These are phyloP conservation scores for Ophiostoma australiae DNA, from an alignment of 2,329 filamentous ascomycete species.

Conservation along the genomic window DNA sequence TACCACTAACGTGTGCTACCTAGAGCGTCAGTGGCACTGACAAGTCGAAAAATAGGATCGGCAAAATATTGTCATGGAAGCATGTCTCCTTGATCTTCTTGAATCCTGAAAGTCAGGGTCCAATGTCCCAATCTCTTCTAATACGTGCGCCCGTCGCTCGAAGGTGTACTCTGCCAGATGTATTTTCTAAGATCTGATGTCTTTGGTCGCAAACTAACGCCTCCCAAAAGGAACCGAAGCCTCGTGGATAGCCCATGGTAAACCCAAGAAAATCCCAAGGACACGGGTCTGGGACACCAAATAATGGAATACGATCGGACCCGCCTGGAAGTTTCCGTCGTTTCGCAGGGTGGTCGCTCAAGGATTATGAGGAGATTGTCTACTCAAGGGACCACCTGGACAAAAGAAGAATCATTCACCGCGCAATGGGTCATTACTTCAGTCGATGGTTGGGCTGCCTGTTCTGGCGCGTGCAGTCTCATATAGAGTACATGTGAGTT, in stretches of 20 bases:
- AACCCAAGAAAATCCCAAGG: slow-evolving; percentile 32
- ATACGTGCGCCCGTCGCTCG: background rate
- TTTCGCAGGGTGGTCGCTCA: slow-evolving; percentile 6
- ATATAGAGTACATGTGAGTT: background rate
- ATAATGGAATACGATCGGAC: slow-evolving; percentile 26
- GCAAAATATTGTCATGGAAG: background rate
- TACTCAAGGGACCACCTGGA: background rate
- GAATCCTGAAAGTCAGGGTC: too few species aligned
- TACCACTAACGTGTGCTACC: background rate
- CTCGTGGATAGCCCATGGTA: background rate
- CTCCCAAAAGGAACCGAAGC: background rate
- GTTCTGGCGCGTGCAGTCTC: background rate
- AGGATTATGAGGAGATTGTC: background rate
- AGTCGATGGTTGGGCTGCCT: background rate
- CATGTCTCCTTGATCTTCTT: background rate
- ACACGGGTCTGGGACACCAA: slow-evolving; percentile 35
- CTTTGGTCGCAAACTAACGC: background rate
- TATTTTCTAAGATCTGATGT: background rate
- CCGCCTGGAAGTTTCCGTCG: slow-evolving; percentile 27
- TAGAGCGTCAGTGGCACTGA: background rate
- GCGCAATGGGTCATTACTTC: slow-evolving; percentile 3
- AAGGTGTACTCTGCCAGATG: background rate
- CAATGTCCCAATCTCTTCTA: background rate
- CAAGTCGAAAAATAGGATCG: background rate
- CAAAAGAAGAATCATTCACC: slow-evolving; percentile 15